These are phyloP conservation scores for Sclerotiophoma versabilis DNA, from an alignment of 2,329 filamentous ascomycete genomes.

Conservation along the genomic window DNA sequence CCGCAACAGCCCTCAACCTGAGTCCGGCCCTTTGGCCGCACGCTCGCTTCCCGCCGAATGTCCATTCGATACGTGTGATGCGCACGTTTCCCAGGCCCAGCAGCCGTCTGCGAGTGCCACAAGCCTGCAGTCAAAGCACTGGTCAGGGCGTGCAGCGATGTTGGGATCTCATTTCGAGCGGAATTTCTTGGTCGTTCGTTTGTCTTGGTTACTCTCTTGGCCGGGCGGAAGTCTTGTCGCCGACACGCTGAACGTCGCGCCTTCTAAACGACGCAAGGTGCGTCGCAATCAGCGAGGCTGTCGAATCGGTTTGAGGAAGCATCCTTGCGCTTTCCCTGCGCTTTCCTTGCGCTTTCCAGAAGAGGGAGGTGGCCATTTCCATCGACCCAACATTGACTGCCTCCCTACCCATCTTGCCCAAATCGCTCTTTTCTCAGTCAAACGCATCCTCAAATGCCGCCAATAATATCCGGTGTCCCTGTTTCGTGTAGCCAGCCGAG, in stretches of 20 bases:
- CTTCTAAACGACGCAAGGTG: conserved; percentile 3
- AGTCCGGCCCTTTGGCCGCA: conserved; percentile 12
- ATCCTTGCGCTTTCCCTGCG: conserved; percentile 10
- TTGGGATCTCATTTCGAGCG: conserved; percentile 13
- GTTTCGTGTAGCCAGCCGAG: neutral
- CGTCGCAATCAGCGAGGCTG: conserved; percentile 17
- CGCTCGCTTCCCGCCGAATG: conserved; percentile 1
- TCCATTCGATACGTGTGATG: conserved; percentile 11
- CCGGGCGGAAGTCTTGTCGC: conserved; percentile 16
- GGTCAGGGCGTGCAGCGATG: conserved; percentile 13
- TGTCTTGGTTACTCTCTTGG: conserved; percentile 12
- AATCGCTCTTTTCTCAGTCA: neutral
- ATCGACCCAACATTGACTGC: conserved; percentile 3
- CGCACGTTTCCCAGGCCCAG: conserved; percentile 12
- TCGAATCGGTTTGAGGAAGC: conserved; percentile 2
- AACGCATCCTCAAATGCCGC: neutral
- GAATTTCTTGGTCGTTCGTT: conserved; percentile 9
- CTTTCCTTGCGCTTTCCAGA: conserved; percentile 9
- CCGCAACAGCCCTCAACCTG: conserved; percentile 2
- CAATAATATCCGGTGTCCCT: neutral
- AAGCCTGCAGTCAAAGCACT: conserved; percentile 5
- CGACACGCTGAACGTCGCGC: conserved; percentile 14
- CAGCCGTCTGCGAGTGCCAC: conserved; percentile 8
- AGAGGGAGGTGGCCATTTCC: conserved; percentile 11
- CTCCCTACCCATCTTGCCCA: neutral